Percentiles rank a stretch among this genome's conserved stretches.
Evolutionary conservation across 2,329 filamentous ascomycete genomes (phyloP).

Genomic region (Bipolaris cookei): DNA sequence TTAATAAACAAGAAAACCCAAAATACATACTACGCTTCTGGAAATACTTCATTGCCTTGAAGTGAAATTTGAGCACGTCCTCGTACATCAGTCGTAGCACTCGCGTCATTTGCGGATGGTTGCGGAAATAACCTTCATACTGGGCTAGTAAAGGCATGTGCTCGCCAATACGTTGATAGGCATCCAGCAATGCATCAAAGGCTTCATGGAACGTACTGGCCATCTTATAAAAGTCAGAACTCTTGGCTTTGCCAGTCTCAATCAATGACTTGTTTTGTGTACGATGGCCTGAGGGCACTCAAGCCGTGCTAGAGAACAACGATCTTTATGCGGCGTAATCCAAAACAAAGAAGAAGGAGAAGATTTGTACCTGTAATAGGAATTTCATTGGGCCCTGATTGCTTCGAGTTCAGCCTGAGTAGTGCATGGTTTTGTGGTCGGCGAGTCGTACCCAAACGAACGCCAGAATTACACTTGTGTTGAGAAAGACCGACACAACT

Average conservation of each 20-base stretch:
- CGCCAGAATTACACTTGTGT: slow-evolving; percentile 38
- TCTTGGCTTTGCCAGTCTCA: neutral
- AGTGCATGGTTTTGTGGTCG: neutral
- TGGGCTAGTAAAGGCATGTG: slow-evolving; percentile 45
- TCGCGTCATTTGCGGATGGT: slow-evolving; percentile 37
- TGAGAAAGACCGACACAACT: slow-evolving; percentile 46
- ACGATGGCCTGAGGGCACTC: neutral
- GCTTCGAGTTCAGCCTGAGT: neutral
- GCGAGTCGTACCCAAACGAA: slow-evolving; percentile 34
- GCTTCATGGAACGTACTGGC: slow-evolving; percentile 42
- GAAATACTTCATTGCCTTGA: slow-evolving; percentile 40
- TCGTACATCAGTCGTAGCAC: slow-evolving; percentile 47
- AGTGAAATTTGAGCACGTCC: slow-evolving; percentile 52
- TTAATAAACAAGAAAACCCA: neutral
- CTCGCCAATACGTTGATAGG: slow-evolving; percentile 51
- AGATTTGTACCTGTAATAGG: slow-evolving; percentile 35
- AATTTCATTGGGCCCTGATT: slow-evolving; percentile 46
- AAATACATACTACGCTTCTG: neutral
- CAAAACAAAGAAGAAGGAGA: neutral
- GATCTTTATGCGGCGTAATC: neutral
- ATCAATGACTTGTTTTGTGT: neutral
- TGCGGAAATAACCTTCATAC: slow-evolving; percentile 41
- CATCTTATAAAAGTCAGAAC: slow-evolving; percentile 19
- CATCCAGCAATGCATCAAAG: slow-evolving; percentile 49
- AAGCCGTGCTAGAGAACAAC: neutral